Conservation (phyloP, 2,329 filamentous ascomycete species). For the Pyricularia sp. region DNA sequence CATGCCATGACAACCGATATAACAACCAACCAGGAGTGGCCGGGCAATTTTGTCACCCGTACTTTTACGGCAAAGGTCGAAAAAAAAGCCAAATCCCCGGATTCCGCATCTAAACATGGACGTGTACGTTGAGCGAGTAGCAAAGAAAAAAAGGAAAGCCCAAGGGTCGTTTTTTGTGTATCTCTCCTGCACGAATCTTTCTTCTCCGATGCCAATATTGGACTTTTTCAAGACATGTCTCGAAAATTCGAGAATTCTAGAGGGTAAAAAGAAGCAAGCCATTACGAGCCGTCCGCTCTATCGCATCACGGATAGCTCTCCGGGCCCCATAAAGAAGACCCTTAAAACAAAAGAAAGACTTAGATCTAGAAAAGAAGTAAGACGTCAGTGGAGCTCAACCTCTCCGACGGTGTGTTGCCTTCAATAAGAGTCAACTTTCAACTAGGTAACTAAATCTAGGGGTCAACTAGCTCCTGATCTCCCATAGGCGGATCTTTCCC, state of each 20-base stretch:
- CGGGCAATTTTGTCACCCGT: neutral
- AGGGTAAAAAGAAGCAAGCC: neutral
- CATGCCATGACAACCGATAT: neutral
- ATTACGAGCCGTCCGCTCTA: neutral
- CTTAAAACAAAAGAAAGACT: neutral
- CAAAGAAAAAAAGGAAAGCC: too few species aligned
- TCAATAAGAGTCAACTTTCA: neutral
- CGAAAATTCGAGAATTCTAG: neutral
- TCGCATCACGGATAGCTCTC: neutral
- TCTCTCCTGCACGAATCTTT: neutral
- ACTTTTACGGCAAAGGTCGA: neutral
- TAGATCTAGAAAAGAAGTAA: neutral
- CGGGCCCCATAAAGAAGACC: neutral
- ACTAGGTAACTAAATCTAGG: neutral
- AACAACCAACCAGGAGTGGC: neutral
- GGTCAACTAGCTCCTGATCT: slow-evolving; percentile 56
- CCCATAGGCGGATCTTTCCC: slow-evolving; percentile 85
- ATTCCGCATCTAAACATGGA: neutral
- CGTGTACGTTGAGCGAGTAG: too few species aligned
- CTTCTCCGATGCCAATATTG: neutral
- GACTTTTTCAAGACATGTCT: neutral
- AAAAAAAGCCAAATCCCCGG: neutral
- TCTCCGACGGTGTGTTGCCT: neutral
- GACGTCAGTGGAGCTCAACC: neutral
- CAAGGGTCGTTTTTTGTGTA: too few species aligned